These are phyloP conservation scores for Elaeis guineensis DNA, from an alignment of 176 grass and related monocot species.

Conservation along the genomic window DNA sequence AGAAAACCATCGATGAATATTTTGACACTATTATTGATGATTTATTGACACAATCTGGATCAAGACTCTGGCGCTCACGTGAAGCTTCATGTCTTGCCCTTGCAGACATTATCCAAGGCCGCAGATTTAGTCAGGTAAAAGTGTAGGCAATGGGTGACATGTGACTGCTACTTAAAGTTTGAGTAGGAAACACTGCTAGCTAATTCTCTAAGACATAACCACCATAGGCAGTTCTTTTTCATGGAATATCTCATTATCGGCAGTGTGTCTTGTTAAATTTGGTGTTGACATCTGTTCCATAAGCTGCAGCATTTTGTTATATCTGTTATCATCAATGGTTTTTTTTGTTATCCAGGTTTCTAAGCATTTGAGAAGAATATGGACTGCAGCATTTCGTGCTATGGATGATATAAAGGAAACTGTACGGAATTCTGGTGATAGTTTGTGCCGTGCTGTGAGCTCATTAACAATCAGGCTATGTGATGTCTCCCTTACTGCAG, in stretches of 20 bases:
- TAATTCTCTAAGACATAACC: too few species aligned
- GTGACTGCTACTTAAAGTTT: too few species aligned
- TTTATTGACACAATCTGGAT: constrained; percentile 91
- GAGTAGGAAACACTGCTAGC: too few species aligned
- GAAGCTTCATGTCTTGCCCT: constrained; percentile 98
- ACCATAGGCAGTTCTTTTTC: too few species aligned
- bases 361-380: constrained; percentile 87
- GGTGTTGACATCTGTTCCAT: too few species aligned
- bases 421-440: constrained; percentile 87
- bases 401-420: constrained; percentile 99
- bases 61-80: constrained; percentile 91
- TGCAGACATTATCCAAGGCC: constrained; percentile 93
- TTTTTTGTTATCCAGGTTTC: constrained; percentile 38
- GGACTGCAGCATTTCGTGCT: constrained; percentile 71
- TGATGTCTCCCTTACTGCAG: constrained; percentile 68
- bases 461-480: constrained; percentile 79
- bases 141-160: too few species aligned
- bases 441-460: constrained; percentile 76
- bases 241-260: too few species aligned
- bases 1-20: constrained; percentile 90
- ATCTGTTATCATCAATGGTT: constrained; percentile 6
- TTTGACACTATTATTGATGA: constrained; percentile 82
- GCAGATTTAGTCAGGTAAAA: constrained; percentile 71
- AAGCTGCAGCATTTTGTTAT: too few species aligned
- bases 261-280: too few species aligned